These are phyloP conservation scores for Immersiporthe knoxdaviesiana DNA, from an alignment of 2,329 filamentous ascomycete genomes.

Conservation along the genomic window DNA sequence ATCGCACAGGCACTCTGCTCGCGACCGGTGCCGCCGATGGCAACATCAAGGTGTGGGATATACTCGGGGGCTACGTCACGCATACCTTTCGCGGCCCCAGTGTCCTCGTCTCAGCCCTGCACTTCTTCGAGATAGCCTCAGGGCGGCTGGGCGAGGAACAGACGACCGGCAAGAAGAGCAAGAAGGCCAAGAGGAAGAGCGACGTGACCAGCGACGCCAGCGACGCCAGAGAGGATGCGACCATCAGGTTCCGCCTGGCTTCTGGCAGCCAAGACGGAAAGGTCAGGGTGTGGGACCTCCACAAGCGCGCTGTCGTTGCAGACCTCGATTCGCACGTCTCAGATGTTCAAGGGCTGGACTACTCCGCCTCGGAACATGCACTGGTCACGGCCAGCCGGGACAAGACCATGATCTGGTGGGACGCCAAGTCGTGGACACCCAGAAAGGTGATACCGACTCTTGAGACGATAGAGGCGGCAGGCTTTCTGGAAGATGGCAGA, in stretches of 20 bases:
- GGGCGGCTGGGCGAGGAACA: slow-evolving; percentile 45
- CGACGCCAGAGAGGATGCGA: slow-evolving; percentile 37
- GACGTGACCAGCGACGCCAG: slow-evolving; percentile 46
- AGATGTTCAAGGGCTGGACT: slow-evolving; percentile 86
- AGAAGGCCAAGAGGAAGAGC: slow-evolving; percentile 49
- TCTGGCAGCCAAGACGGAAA: slow-evolving; percentile 95
- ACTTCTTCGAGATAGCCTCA: slow-evolving; percentile 80
- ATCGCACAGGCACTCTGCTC: slow-evolving; percentile 84
- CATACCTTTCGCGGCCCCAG: slow-evolving; percentile 95
- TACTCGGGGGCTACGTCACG: slow-evolving; percentile 84
- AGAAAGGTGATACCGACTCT: slow-evolving; percentile 80
- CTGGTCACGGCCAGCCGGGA: slow-evolving; percentile 87
- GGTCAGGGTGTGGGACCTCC: slow-evolving; percentile 87
- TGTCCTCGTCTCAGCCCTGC: slow-evolving; percentile 85
- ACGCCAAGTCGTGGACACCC: slow-evolving; percentile 81
- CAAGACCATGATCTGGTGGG: slow-evolving; percentile 93
- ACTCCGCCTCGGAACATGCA: slow-evolving; percentile 71
- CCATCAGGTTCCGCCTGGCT: slow-evolving; percentile 74
- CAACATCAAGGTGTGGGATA: slow-evolving; percentile 95
- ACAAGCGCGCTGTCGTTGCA: slow-evolving; percentile 77
- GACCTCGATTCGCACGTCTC: slow-evolving; percentile 91
- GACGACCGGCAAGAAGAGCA: slow-evolving; percentile 45
- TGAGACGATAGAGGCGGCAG: slow-evolving; percentile 82
- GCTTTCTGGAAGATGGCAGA: slow-evolving; percentile 73
- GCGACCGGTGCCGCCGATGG: slow-evolving; percentile 94